These are phyloP conservation scores for Pythium rhizo-oryzae DNA, from an alignment of 352 stramenopile species.

Conservation along the genomic window DNA sequence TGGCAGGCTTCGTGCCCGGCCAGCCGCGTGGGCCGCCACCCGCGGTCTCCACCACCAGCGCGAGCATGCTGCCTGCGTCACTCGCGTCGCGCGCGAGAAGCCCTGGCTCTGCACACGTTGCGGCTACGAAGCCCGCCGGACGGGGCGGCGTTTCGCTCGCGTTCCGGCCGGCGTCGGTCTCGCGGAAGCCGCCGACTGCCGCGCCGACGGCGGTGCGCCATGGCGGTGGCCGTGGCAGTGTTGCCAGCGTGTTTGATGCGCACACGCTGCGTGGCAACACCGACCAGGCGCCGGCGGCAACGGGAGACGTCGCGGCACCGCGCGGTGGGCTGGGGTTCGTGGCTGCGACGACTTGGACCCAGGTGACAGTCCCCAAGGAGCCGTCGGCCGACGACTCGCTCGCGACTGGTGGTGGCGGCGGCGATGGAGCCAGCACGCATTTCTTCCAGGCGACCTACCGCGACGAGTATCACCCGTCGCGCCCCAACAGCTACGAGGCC, in stretches of 20 bases:
- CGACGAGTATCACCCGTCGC: constrained; percentile 87
- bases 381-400: constrained; percentile 1
- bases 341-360: constrained; percentile 92
- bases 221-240: no score
- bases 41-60: constrained; percentile 29
- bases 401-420: constrained; percentile 20
- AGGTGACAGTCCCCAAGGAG: constrained; percentile 49
- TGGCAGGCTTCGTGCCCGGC: constrained; percentile 16
- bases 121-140: constrained; percentile 19
- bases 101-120: constrained; percentile 17
- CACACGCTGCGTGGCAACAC: no score
- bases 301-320: constrained; percentile 23
- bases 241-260: no score
- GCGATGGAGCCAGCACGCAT: constrained; percentile 23
- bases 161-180: constrained; percentile 63
- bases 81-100: constrained; percentile 48
- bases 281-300: no score
- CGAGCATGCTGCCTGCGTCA: constrained; percentile 52
- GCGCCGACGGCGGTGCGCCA: neutral
- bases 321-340: constrained; percentile 88
- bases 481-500: constrained; percentile 89
- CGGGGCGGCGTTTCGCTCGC: constrained; percentile 42
- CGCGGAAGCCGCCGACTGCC: constrained; percentile 31
- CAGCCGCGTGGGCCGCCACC: constrained; percentile 2
- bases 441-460: constrained; percentile 79